Base-by-base conservation (phyloP, 805 yeast species). In the Saccharomycopsis guyanensis region DNA sequence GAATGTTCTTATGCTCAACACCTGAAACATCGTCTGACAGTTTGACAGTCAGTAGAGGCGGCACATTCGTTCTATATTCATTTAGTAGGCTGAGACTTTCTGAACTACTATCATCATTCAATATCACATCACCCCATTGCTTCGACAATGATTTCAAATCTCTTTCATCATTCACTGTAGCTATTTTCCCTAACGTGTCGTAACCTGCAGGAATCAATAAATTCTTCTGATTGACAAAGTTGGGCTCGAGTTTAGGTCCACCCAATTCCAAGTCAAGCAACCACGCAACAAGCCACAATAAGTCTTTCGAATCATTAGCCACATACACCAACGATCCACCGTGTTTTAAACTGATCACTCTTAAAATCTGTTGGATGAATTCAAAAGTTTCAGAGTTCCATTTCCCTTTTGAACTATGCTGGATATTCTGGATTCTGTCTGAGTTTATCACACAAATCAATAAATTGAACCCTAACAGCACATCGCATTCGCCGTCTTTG, bases 131-230 rank as follows among this genome's bases (percentile, higher is more conserved):
- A 16, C 22, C 39, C 45, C 45, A 45, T 15, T 18, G 36, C 16
- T 27, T 15, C 23, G 19, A 38, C 20, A 46, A 35, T 3, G 10
- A 12, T 8, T 22, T 15, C 13, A 43, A 24, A 23, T 38, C 25
- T 12, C 31, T 36, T 16, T 39, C 48, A 13, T 47, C 51, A 40
- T 43, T 40, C 12, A 47, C 24, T 12, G 41, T 34, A 12, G n/a
- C 15, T 7, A 47, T 43, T 43, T 47, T 47, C 3, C 51, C 51
- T 20, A 34, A n/a, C 5, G 48, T 24, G 23, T 47, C 51, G 25
- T 24, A 43, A 8, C 48, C 51, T 8, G 27, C 12, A 10, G 51
- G 51, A 5, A 47, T 47, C 20, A 47, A 10, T 24, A 43, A 18
- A 32, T 29, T 15, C 16, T 25, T 22, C 12, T 19, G 22, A 25